Percentiles rank a stretch among this genome's conserved stretches.
Conservation (phyloP, 2,329 filamentous ascomycete genomes). For the Blastomyces emzantsi region DNA sequence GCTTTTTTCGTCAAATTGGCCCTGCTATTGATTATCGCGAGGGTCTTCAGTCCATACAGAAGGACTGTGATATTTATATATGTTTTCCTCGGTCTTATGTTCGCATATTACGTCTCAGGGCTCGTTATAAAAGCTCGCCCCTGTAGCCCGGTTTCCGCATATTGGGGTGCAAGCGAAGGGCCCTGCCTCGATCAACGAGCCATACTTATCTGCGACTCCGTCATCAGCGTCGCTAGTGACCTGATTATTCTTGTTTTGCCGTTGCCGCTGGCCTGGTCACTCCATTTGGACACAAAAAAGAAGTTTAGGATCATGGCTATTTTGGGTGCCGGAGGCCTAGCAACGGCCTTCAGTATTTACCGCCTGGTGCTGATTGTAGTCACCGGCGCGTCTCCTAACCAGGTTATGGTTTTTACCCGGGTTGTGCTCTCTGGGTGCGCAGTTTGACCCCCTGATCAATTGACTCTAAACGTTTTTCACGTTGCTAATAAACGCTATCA, state of each 20-base stretch:
- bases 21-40: constrained; percentile 37
- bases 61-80: constrained; percentile 34
- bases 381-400: constrained; percentile 20
- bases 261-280: constrained; percentile 36
- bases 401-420: constrained; percentile 22
- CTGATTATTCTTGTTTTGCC: constrained; percentile 42
- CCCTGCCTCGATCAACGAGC: constrained; percentile 23
- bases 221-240: constrained; percentile 52
- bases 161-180: constrained; percentile 27
- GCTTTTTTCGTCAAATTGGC: constrained; percentile 36
- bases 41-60: constrained; percentile 36
- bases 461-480: background rate
- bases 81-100: constrained; percentile 30
- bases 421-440: constrained; percentile 25
- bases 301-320: constrained; percentile 40
- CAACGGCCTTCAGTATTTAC: constrained; percentile 23
- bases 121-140: constrained; percentile 37
- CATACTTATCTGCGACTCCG: constrained; percentile 45
- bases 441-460: constrained; percentile 27
- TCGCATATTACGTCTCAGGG: constrained; percentile 35
- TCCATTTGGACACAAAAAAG: constrained; percentile 40
- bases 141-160: constrained; percentile 36
- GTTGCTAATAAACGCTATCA: background rate
- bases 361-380: constrained; percentile 19
- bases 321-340: constrained; percentile 39